Evolutionary conservation across 2,329 filamentous ascomycete genomes (phyloP).

Genomic region (Diaporthe longicolla): DNA sequence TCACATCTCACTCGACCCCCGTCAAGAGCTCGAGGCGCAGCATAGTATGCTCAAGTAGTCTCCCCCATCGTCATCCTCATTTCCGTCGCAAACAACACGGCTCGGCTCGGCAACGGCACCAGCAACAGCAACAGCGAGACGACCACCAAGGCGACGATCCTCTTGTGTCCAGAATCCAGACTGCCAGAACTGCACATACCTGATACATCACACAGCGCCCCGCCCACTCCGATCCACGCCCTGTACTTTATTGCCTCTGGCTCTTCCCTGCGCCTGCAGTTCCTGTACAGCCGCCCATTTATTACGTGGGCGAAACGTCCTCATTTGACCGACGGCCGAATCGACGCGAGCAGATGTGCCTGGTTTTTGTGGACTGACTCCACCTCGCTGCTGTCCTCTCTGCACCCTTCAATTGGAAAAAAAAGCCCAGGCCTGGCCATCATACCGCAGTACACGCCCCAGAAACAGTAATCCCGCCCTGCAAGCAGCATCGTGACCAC

Average conservation of each 20-base stretch:
- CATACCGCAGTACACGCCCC: background rate
- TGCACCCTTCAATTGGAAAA: slow-evolving; percentile 29
- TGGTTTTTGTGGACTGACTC: slow-evolving; percentile 30
- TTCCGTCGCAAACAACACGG: slow-evolving; percentile 19
- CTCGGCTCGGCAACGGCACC: slow-evolving; percentile 19
- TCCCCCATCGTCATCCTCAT: slow-evolving; percentile 15
- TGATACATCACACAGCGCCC: slow-evolving; percentile 34
- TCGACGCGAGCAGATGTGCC: slow-evolving; percentile 24
- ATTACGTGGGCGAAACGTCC: slow-evolving; percentile 42
- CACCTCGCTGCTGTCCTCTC: slow-evolving; percentile 31
- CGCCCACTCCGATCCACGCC: slow-evolving; percentile 35
- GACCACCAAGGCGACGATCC: background rate
- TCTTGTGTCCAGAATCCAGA: slow-evolving; percentile 6
- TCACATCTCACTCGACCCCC: slow-evolving; percentile 2
- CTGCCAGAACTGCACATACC: slow-evolving; percentile 5
- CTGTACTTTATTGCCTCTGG: slow-evolving; percentile 9
- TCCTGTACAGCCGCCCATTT: slow-evolving; percentile 24
- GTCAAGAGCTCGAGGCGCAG: slow-evolving; percentile 22
- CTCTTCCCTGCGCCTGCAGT: slow-evolving; percentile 31
- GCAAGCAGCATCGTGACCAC: slow-evolving; percentile 31
- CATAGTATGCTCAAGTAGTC: background rate
- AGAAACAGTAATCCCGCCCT: slow-evolving; percentile 7
- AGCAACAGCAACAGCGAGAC: background rate
- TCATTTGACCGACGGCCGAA: slow-evolving; percentile 31
- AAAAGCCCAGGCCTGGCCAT: slow-evolving; percentile 13